Base-by-base conservation (phyloP, 768 basidiomycete species). In the Mycena alexandri region DNA sequence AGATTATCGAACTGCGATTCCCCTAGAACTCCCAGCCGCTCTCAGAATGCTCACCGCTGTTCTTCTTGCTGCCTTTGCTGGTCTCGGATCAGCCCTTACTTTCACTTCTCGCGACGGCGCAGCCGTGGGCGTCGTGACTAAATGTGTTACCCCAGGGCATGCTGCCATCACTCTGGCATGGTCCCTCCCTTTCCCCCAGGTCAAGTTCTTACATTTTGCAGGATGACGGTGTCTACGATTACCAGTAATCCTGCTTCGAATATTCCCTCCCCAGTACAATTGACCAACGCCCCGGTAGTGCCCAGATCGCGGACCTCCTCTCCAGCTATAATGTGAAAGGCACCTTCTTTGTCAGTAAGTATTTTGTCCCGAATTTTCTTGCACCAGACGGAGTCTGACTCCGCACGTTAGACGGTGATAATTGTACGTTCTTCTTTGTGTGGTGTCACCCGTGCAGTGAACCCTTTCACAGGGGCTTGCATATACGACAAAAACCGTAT, bases 331-430 rank as follows among this genome's bases (percentile, higher is more conserved):
- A 34, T 2, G 53, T 13, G 11, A 38, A 38, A 2, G n/a, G 9
- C 53, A 54, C 53, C 22, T 54, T 54, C 36, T 54, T 38, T n/a
- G 2, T 54, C 6, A 54, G 53, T 54, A 19, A 41, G 53, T 36
- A n/a, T 36, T 54, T 4, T 14, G 9, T 38, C 12, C 14, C 38
- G 38, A 6, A 4, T 8, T 36, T 5, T 53, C 2, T 2, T 8
- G 24, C 10, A 22, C 21, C 8, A 21, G 10, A 29, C 13, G 13
- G 11, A 22, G 24, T 10, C 24, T 48, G 22, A 48, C 22, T 48
- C 34, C 11, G 5, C 1, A 13, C 5, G 14, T 13, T 16, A 54
- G 53, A 54, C 21, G 53, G 36, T 34, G 5, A 41, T 13, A 54
- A 54, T 12, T 54, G 53, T 54, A 14, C 5, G 36, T 54, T 0